Conservation (phyloP, 2,329 filamentous ascomycete species). For the Cryphonectria naterciae region DNA sequence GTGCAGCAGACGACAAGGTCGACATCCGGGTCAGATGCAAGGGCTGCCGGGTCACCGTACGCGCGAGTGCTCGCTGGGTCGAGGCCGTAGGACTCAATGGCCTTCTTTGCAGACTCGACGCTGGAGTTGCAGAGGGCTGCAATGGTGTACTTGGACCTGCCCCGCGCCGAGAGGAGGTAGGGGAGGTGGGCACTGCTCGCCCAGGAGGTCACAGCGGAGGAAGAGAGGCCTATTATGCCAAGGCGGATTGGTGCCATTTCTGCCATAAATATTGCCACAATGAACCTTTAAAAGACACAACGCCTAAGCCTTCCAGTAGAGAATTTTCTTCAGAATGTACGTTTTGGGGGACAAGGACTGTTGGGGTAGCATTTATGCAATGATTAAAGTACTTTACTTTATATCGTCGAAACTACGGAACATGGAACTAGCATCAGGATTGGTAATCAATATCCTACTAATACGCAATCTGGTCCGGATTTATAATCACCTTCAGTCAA, state of each 20-base stretch:
- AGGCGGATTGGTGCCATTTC: constrained; percentile 55
- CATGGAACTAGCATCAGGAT: neutral
- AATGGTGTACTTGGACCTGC: constrained; percentile 50
- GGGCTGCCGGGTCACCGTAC: constrained; percentile 53
- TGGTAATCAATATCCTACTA: neutral
- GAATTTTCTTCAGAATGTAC: neutral
- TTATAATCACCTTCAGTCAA: neutral
- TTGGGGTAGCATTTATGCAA: neutral
- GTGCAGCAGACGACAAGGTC: constrained; percentile 60
- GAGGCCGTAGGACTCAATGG: constrained; percentile 49
- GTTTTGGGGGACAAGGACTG: neutral
- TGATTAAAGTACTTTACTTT: neutral
- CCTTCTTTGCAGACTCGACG: constrained; percentile 46
- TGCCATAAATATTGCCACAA: neutral
- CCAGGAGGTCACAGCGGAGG: constrained; percentile 57
- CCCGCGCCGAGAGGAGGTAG: constrained; percentile 55
- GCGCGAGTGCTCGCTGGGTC: constrained; percentile 44
- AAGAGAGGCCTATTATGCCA: constrained; percentile 62
- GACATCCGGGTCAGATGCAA: constrained; percentile 54
- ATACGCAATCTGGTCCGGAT: neutral
- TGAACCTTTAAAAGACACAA: neutral
- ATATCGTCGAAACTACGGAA: neutral
- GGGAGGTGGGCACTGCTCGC: constrained; percentile 60
- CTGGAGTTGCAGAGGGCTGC: constrained; percentile 58
- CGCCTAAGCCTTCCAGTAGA: no score